Base-by-base conservation (phyloP, 352 stramenopile genomes). In the Phytophthora cryptogea region DNA sequence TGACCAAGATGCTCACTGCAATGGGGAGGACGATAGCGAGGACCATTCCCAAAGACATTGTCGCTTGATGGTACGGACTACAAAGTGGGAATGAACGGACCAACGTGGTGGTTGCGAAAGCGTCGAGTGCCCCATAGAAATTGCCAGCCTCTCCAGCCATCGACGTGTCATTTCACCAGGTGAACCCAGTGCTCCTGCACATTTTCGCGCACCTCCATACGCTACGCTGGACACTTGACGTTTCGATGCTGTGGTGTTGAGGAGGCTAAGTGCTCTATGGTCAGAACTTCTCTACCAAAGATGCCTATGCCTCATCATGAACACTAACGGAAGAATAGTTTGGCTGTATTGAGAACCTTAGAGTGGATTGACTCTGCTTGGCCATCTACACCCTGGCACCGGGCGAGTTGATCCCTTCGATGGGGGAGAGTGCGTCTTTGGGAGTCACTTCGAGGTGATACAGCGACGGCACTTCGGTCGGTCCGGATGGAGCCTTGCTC, bases 401-500 rank as follows among this genome's bases (percentile, higher is more conserved):
- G 5, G 66, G 64, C 13, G 56, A 66, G 16, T 56, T 65, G 55
- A 46, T 14, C 36, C 39, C 52, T 39, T 74, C 47, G 35, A 81
- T 63, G 2, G 72, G 70, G 11, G 72, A 81, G 27, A 79, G 40
- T 10, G 50, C 63, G 33, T 63, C 72, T 16, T 56, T 73, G 13
- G 70, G 66, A 8, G 70, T 76, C 42, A 48, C 26, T 27, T 76
- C 63, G 33, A 70, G 36, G 52, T 67, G 48, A 46, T 73, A 73
- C 31, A 59, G 68, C 37, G 41, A 30, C 10, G 58, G 63, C 5
- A 74, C 68, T 58, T 72, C 56, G 16, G 37, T 47, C n/a, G 56
- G 54, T 0, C 31, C 27, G 30, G 46, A 56, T 3, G 31, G n/a
- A 2, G 33, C 20, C 30, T 71, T 54, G 16, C 14, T 58, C 10